Percentiles rank a stretch among this genome's conserved stretches.
Evolutionary conservation across 768 basidiomycete genomes (phyloP).

Genomic region (Boletus pseudo-olivaceus): DNA sequence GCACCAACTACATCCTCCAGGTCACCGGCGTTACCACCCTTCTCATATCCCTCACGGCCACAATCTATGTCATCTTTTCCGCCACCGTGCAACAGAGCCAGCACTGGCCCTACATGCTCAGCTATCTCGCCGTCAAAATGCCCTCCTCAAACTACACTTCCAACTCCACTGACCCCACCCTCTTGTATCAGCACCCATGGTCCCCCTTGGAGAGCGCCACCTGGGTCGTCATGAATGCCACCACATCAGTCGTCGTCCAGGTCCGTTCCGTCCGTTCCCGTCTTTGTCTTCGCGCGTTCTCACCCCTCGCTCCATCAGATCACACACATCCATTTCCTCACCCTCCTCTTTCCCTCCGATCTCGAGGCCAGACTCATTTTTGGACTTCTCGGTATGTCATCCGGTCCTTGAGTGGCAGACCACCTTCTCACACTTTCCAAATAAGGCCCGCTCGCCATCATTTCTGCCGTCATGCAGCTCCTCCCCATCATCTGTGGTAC

Average conservation of each 20-base stretch:
- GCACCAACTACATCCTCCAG: slow-evolving; percentile 89
- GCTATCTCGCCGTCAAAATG: slow-evolving; percentile 81
- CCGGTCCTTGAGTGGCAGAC: accelerated
- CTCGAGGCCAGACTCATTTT: slow-evolving; percentile 87
- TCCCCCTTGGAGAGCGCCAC: slow-evolving; percentile 57
- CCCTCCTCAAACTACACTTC: slow-evolving; percentile 22
- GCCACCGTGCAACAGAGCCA: slow-evolving; percentile 58
- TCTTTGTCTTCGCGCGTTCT: not conserved
- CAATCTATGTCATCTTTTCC: slow-evolving; percentile 69
- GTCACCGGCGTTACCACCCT: slow-evolving; percentile 78
- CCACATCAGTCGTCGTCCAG: slow-evolving; percentile 81
- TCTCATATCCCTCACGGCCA: slow-evolving; percentile 73
- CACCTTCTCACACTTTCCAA: not conserved
- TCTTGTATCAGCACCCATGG: slow-evolving; percentile 47
- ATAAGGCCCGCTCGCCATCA: slow-evolving; percentile 79
- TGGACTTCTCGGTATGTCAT: slow-evolving; percentile 63
- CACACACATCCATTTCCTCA: slow-evolving; percentile 97
- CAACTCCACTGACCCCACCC: slow-evolving; percentile 23
- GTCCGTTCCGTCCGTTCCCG: slow-evolving; percentile 38
- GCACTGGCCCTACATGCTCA: slow-evolving; percentile 94
- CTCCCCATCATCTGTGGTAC: slow-evolving; percentile 51
- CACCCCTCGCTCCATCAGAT: slow-evolving; percentile 47
- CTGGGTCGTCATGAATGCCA: slow-evolving; percentile 87
- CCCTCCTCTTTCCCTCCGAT: slow-evolving; percentile 87
- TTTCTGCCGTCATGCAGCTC: slow-evolving; percentile 81